phyloP scores from a whole-genome alignment of 2,329 filamentous ascomycete genomes.

The Lasiodiplodia gonubiensis region DNA sequence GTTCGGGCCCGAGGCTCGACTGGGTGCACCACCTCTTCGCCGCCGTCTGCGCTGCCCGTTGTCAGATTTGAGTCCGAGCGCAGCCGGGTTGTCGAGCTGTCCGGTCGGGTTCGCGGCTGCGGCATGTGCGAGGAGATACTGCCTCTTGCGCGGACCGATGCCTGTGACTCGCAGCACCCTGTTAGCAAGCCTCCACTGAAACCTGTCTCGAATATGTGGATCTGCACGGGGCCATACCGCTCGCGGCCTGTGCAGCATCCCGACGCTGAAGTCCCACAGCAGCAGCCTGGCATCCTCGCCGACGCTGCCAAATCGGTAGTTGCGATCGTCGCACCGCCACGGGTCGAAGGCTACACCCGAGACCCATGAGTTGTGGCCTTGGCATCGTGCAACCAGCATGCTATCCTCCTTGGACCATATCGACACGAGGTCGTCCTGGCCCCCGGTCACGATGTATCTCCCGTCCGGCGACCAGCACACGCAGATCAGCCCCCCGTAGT shows the following conservation, averaged over 20 bases:
- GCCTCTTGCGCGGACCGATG: constrained; percentile 62
- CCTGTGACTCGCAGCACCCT: constrained; percentile 41
- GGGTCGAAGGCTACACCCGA: constrained; percentile 92
- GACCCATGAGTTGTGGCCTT: constrained; percentile 96
- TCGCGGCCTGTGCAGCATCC: constrained; percentile 92
- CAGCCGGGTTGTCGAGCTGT: constrained; percentile 65
- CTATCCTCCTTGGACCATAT: constrained; percentile 92
- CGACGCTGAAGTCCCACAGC: constrained; percentile 96
- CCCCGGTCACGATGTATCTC: constrained; percentile 92
- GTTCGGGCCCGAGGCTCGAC: constrained; percentile 86
- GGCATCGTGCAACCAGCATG: constrained; percentile 85
- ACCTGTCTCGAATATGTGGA: constrained; percentile 19
- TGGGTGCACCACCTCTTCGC: constrained; percentile 69
- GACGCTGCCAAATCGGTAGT: constrained; percentile 94
- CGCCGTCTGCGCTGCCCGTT: constrained; percentile 54
- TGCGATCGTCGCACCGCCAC: constrained; percentile 94
- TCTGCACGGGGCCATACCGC: constrained; percentile 61
- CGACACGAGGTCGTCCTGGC: constrained; percentile 93
- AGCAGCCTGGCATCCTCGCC: constrained; percentile 90
- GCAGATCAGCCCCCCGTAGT: constrained; percentile 91
- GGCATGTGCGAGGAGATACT: constrained; percentile 61
- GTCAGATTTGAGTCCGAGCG: constrained; percentile 75
- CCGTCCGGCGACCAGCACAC: constrained; percentile 98
- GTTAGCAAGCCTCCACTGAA: constrained; percentile 24
- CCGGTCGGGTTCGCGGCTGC: constrained; percentile 60